Percentiles rank a stretch among this genome's conserved stretches.
phyloP scores from a whole-genome alignment of 495 filamentous ascomycete species.

The Cenococcum geophilum region DNA sequence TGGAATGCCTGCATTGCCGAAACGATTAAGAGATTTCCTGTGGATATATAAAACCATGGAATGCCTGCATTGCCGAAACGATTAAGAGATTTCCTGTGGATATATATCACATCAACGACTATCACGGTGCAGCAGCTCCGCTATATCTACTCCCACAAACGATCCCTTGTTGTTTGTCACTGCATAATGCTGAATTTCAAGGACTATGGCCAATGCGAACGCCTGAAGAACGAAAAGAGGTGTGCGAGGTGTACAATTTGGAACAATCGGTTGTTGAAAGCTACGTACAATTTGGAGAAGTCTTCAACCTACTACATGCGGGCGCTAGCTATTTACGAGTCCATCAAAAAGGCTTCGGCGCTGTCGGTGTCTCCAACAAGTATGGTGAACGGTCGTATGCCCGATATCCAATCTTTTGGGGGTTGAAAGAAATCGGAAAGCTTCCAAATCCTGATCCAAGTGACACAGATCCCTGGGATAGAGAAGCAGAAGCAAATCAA shows the following conservation, averaged over 20 bases:
- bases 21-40: conserved; percentile 53
- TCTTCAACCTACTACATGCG: conserved; percentile 69
- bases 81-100: conserved; percentile 60
- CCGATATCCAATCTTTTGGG: conserved; percentile 74
- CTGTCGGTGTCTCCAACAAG: conserved; percentile 70
- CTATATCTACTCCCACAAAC: conserved; percentile 62
- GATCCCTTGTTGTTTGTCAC: conserved; percentile 54
- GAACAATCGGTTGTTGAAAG: conserved; percentile 44
- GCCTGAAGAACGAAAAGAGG: conserved; percentile 58
- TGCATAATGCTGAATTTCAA: conserved; percentile 69
- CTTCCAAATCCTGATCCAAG: conserved; percentile 72
- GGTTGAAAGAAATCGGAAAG: conserved; percentile 61
- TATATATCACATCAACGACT: conserved; percentile 77
- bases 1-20: conserved; percentile 70
- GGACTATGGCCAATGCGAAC: conserved; percentile 70
- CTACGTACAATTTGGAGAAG: conserved; percentile 62
- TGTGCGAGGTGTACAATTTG: conserved; percentile 66
- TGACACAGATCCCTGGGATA: conserved; percentile 64
- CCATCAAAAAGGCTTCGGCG: conserved; percentile 69
- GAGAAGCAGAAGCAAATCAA: conserved; percentile 46
- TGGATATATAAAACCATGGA: conserved; percentile 77
- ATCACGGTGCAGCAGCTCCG: conserved; percentile 67
- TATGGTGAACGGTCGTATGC: conserved; percentile 71
- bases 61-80: conserved; percentile 60
- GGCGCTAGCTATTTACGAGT: conserved; percentile 65